Base-by-base conservation (phyloP, 2,329 filamentous ascomycete genomes). In the Proliferodiscus dingleyae region DNA sequence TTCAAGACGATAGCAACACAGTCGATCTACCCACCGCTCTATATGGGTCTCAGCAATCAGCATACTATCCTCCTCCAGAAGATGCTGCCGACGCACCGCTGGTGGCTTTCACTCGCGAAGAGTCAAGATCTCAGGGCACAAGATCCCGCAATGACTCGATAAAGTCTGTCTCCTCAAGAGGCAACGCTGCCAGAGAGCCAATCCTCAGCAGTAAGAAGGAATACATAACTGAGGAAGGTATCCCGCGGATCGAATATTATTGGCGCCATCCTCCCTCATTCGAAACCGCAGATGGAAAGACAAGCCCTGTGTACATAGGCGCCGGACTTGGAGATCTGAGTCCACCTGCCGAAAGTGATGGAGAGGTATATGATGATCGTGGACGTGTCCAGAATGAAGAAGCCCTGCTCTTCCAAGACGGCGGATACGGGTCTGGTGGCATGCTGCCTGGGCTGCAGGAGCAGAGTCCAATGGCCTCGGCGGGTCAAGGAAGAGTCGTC, bases 211-310 rank as follows among this genome's bases (percentile, higher is more conserved):
- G 51, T 41, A 57, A 57, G 43, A 56, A 55, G 38, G 52, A 56
- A 21, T 54, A 47, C 11, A 55, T 49, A 6, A 54, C 56, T 2
- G 37, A 53, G 34, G 54, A 58, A 5, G 57, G 57, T 1, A 26
- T 52, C 10, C 56, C 55, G 0, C 50, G 46, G 15, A 61, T 52
- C 1, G 59, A 62, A 42, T 58, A 54, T 21, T 49, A 58, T 15
- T 61, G 59, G 59, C 47, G 49, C n/a, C 57, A 62, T 41, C 52
- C 56, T 13, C 57, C 59, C 3, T 46, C 51, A 4, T 50, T 58
- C 10, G 52, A 59, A 19, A 54, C 51, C 18, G 46, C 37, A 1
- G 44, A 44, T 39, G 19, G 19, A 5, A 16, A 48, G 5, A 44
- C 47, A 2, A 47, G 50, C 2, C 54, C 58, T 15, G 46, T 57